Evolutionary conservation across 2,329 filamentous ascomycete genomes (phyloP).

Genomic region (Colletotrichum liaoningense): DNA sequence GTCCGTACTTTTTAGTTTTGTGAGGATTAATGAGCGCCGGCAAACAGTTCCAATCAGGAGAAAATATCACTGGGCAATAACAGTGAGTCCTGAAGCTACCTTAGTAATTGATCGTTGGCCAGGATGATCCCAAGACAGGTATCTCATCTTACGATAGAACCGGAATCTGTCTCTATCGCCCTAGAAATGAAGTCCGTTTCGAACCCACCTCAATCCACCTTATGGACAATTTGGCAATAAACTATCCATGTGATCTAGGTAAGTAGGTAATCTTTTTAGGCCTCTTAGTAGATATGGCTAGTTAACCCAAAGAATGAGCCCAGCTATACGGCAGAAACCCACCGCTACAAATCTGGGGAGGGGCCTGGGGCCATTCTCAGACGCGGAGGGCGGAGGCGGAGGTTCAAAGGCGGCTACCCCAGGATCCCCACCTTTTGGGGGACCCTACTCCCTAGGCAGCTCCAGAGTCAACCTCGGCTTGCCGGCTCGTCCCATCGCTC

Average conservation of each 20-base stretch:
- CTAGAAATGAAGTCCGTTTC: neutral
- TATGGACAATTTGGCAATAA: neutral
- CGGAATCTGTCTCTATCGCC: neutral
- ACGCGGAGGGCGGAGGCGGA: conserved; percentile 30
- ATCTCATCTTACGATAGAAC: neutral
- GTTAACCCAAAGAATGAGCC: too few species aligned
- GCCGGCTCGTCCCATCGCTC: conserved; percentile 23
- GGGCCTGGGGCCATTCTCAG: conserved; percentile 12
- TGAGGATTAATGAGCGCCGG: neutral
- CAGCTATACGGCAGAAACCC: neutral
- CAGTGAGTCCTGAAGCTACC: too few species aligned
- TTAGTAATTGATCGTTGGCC: too few species aligned
- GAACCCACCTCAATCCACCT: neutral
- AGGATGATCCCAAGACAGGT: neutral
- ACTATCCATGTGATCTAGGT: too few species aligned
- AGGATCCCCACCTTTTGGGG: conserved; percentile 32
- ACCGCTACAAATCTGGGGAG: neutral
- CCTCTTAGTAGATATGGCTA: too few species aligned
- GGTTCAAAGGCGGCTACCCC: conserved; percentile 32
- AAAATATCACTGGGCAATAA: neutral
- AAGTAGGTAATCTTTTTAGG: too few species aligned
- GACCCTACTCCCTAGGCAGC: conserved; percentile 25
- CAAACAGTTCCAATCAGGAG: neutral
- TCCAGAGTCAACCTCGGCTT: conserved; percentile 34
- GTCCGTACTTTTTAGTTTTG: neutral